A percentile compares a stretch with the other conserved stretches of the same genome.
Evolutionary conservation across 805 yeast genomes (phyloP).

Genomic region (Alloascoidea africana): DNA sequence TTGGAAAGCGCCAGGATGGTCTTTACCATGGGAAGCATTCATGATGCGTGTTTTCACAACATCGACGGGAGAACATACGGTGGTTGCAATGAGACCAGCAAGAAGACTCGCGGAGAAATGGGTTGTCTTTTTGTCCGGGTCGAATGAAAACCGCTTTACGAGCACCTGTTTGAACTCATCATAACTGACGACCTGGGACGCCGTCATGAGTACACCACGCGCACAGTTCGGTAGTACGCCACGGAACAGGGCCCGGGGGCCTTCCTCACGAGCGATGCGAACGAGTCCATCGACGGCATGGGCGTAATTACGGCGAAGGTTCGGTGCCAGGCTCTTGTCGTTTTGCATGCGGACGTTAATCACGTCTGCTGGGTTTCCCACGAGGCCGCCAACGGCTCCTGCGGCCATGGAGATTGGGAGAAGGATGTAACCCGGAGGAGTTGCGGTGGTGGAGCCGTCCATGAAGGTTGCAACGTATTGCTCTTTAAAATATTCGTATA

Average conservation of each 20-base stretch:
- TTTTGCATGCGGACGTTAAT: slow-evolving; percentile 87
- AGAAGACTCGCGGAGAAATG: slow-evolving; percentile 66
- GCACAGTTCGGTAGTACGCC: slow-evolving; percentile 68
- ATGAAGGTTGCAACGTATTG: not conserved
- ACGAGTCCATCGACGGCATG: slow-evolving; percentile 67
- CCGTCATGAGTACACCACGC: slow-evolving; percentile 80
- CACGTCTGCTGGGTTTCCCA: slow-evolving; percentile 82
- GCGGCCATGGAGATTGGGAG: slow-evolving; percentile 75
- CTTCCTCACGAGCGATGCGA: slow-evolving; percentile 47
- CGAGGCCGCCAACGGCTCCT: slow-evolving; percentile 72
- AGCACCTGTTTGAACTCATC: slow-evolving; percentile 55
- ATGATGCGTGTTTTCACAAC: slow-evolving; percentile 80
- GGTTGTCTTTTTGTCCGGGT: slow-evolving; percentile 47
- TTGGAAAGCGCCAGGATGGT: slow-evolving; percentile 27
- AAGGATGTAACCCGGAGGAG: slow-evolving; percentile 42
- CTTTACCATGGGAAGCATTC: slow-evolving; percentile 32
- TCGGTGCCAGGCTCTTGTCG: slow-evolving; percentile 53
- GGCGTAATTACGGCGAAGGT: slow-evolving; percentile 53
- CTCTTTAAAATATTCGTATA: slow-evolving; percentile 67
- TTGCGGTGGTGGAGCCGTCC: slow-evolving; percentile 13
- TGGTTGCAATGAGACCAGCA: slow-evolving; percentile 83
- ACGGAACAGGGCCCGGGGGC: slow-evolving; percentile 40
- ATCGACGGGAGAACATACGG: slow-evolving; percentile 87
- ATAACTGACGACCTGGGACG: slow-evolving; percentile 80
- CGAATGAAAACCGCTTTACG: slow-evolving; percentile 32